Evolutionary conservation across 1,284 basidiomycete genomes (phyloP).

Genomic region (Cutaneotrichosporon sp.): DNA sequence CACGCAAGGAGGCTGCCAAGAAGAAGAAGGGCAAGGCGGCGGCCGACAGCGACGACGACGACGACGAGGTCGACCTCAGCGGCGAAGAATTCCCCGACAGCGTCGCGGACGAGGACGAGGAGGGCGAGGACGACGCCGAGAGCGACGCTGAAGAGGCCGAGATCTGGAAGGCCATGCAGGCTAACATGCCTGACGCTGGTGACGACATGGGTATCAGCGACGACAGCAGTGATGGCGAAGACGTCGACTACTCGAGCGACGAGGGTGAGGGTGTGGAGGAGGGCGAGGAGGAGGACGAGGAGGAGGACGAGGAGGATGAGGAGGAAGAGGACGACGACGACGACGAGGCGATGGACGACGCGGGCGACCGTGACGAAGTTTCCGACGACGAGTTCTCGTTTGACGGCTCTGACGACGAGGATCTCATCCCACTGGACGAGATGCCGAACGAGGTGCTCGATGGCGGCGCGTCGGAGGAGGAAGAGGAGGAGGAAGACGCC

Average conservation of each 20-base stretch:
- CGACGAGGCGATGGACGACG: constrained; percentile 18
- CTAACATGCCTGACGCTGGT: constrained; percentile 59
- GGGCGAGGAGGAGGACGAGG: constrained; percentile 27
- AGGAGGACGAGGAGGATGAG: constrained; percentile 32
- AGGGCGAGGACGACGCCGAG: constrained; percentile 41
- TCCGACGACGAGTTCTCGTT: constrained; percentile 29
- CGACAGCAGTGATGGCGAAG: constrained; percentile 54
- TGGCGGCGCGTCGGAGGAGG: constrained; percentile 34
- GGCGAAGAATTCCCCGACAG: constrained; percentile 20
- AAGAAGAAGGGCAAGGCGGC: constrained; percentile 48
- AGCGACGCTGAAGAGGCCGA: constrained; percentile 59
- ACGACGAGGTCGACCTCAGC: constrained; percentile 16
- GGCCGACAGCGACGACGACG: constrained; percentile 21
- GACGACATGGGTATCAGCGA: constrained; percentile 60
- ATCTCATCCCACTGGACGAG: constrained; percentile 44
- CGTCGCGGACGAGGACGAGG: constrained; percentile 25
- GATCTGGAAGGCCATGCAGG: constrained; percentile 88
- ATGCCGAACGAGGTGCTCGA: constrained; percentile 47
- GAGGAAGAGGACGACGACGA: constrained; percentile 21
- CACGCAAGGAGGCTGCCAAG: constrained; percentile 53
- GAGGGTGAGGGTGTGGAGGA: constrained; percentile 52
- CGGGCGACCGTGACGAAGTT: constrained; percentile 16
- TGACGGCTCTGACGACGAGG: constrained; percentile 47
- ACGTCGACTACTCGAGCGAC: constrained; percentile 51
- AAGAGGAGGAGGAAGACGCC: constrained; percentile 51